phyloP scores from a whole-genome alignment of 306 rosid genomes.

The Prunus kanzakura region DNA sequence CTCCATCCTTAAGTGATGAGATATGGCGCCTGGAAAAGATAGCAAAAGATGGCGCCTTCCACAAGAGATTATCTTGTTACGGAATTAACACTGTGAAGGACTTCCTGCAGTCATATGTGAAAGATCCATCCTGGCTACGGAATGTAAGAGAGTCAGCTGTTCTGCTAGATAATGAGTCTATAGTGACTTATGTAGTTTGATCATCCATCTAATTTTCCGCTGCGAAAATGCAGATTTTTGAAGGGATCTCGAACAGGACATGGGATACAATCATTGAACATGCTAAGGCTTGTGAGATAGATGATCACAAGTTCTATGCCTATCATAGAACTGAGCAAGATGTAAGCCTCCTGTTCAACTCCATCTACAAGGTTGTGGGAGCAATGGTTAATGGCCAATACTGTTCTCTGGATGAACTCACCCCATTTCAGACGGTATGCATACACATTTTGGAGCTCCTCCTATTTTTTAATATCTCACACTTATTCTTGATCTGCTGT shows the following conservation, averaged over 20 bases:
- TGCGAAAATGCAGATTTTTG: slow-evolving; percentile 44
- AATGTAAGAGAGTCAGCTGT: slow-evolving; percentile 32
- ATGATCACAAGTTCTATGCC: slow-evolving; percentile 20
- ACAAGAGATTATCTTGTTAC: slow-evolving; percentile 12
- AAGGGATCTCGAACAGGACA: slow-evolving; percentile 22
- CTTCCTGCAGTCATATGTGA: slow-evolving; percentile 31
- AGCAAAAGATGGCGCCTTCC: slow-evolving; percentile 38
- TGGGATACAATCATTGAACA: slow-evolving; percentile 50
- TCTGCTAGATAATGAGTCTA: background rate
- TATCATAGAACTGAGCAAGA: background rate
- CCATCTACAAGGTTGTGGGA: slow-evolving; percentile 4
- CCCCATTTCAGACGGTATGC: slow-evolving; percentile 21
- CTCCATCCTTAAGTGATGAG: slow-evolving; percentile 51
- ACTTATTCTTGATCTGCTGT: background rate
- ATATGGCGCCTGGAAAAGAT: slow-evolving; percentile 65
- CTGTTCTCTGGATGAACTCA: slow-evolving; percentile 1
- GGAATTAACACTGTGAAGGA: slow-evolving; percentile 44
- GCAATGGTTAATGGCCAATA: background rate
- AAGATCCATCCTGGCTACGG: slow-evolving; percentile 24
- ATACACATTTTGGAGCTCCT: background rate
- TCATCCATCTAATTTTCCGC: background rate
- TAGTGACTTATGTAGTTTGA: background rate
- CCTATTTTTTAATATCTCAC: background rate
- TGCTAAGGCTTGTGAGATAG: slow-evolving; percentile 39
- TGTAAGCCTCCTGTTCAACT: background rate